Conservation (phyloP, 768 basidiomycete genomes). For the Xerocomellus dryophilus region DNA sequence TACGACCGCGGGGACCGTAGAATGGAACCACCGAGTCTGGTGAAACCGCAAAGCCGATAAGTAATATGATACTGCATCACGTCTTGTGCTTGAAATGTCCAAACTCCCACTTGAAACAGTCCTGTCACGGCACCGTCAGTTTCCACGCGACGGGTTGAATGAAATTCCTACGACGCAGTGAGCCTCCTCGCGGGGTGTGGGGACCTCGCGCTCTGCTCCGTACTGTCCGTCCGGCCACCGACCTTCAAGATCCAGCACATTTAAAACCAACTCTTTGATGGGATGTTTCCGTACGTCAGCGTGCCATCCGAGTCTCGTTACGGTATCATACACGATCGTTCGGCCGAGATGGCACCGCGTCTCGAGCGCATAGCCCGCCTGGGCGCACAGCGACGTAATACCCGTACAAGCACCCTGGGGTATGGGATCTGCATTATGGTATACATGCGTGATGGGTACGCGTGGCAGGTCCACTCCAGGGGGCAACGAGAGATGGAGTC, state of each 20-base stretch:
- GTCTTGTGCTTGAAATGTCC: constrained; percentile 39
- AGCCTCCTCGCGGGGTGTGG: constrained; percentile 54
- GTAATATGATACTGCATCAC: not conserved
- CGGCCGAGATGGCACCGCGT: constrained; percentile 61
- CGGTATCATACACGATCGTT: constrained; percentile 66
- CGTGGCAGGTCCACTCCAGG: constrained; percentile 15
- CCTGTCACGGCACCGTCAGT: constrained; percentile 39
- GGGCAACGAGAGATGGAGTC: constrained; percentile 64
- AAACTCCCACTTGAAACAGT: constrained; percentile 79
- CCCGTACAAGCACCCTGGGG: constrained; percentile 58
- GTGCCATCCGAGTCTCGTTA: constrained; percentile 58
- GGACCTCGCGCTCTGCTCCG: constrained; percentile 48
- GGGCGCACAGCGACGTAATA: constrained; percentile 48
- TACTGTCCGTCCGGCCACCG: constrained; percentile 38
- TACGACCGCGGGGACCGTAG: not conserved
- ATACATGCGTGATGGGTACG: constrained; percentile 46
- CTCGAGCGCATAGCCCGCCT: constrained; percentile 66
- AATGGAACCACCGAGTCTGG: not conserved
- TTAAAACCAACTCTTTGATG: constrained; percentile 52
- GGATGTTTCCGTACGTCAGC: constrained; percentile 55
- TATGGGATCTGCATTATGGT: constrained; percentile 71
- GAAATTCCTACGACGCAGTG: constrained; percentile 55
- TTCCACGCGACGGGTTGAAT: not conserved
- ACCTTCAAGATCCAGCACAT: constrained; percentile 48
- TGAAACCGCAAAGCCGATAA: constrained; percentile 1